Evolutionary conservation across 345 rosid genomes (phyloP), one percentile per base, ranked within the genome.

Genomic region (Xanthoceras sorbifolium): DNA sequence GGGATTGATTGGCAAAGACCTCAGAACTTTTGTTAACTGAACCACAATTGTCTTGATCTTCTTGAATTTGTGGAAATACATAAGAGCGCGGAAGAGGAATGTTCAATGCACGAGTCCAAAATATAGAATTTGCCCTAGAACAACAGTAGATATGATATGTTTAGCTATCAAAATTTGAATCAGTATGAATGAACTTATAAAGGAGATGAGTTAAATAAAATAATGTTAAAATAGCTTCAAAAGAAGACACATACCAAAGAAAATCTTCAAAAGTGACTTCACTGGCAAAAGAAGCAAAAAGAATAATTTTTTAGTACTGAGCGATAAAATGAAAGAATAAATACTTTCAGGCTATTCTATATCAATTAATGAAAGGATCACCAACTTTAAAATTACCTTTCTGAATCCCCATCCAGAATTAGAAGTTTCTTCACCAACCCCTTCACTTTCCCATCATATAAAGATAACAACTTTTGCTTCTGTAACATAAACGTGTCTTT

Each of bases 21-120:
- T 76, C 69, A 20, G 75, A 50, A 28, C 18, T 38, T n/a, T 64
- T 67, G 26, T 79, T 67, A 72, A 64, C 59, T 46, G 75, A 54
- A 57, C 22, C 64, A 63, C 75, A 59, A 29, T 44, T 82, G 11
- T 32, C 76, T 65, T 59, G 74, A 60, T 80, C 84, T 75, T 87
- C 90, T 77, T 81, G 83, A 79, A 72, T 79, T 84, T 84, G 86
- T 29, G 97, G 98, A 84, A 95, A 95, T 55, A 95, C 96, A 29
- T 87, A 95, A 75, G 93, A 89, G 67, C 64, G 93, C 6, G 97
- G 99, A 81, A 95, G 85, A 78, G 99, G 99, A 79, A 93, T 88
- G 86, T 90, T 95, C 88, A 95, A 80, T 61, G 98, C 98, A 81
- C 98, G 98, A 77, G 89, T 86, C 99, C 99, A 95, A 79, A 95